These are phyloP conservation scores for Candida fluviatilis DNA, from an alignment of 805 yeast species.

Conservation along the genomic window DNA sequence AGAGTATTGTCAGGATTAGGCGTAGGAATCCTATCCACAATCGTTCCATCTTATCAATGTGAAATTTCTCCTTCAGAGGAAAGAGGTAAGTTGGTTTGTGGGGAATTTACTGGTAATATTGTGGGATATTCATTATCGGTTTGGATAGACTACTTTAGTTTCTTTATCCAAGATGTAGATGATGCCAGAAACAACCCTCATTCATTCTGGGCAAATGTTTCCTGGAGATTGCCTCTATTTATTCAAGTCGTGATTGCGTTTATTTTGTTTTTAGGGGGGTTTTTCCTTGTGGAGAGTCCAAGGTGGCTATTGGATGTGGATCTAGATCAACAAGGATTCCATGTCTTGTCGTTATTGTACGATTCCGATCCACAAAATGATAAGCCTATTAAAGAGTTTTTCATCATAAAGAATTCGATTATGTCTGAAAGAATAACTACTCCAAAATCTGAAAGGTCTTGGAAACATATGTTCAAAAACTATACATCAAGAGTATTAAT, in stretches of 20 bases:
- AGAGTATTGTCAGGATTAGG: slow-evolving; percentile 81
- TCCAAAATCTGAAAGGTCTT: slow-evolving; percentile 38
- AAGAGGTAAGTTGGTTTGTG: slow-evolving; percentile 80
- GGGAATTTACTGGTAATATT: slow-evolving; percentile 84
- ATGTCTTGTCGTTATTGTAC: slow-evolving; percentile 22
- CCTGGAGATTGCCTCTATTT: slow-evolving; percentile 80
- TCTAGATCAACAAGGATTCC: slow-evolving; percentile 53
- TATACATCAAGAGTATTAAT: slow-evolving; percentile 32
- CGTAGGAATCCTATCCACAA: slow-evolving; percentile 77
- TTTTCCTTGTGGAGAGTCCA: slow-evolving; percentile 81
- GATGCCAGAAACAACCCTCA: slow-evolving; percentile 33
- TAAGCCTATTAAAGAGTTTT: slow-evolving; percentile 40
- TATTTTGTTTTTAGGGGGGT: slow-evolving; percentile 67
- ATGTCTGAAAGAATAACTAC: slow-evolving; percentile 31
- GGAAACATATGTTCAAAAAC: slow-evolving; percentile 37
- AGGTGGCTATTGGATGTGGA: slow-evolving; percentile 86
- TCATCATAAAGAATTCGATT: slow-evolving; percentile 43
- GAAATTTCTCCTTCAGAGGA: slow-evolving; percentile 86
- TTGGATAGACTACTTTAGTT: slow-evolving; percentile 81
- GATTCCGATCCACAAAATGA: slow-evolving; percentile 26
- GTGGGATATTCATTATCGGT: slow-evolving; percentile 78
- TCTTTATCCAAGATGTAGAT: slow-evolving; percentile 53
- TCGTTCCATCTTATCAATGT: slow-evolving; percentile 84
- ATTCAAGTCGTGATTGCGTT: slow-evolving; percentile 73
- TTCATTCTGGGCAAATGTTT: slow-evolving; percentile 35